Evolutionary conservation across 371 early-diverging fungal species (phyloP), one percentile per base, ranked within the genome.

Genomic region (Saksenaea vasiformis): DNA sequence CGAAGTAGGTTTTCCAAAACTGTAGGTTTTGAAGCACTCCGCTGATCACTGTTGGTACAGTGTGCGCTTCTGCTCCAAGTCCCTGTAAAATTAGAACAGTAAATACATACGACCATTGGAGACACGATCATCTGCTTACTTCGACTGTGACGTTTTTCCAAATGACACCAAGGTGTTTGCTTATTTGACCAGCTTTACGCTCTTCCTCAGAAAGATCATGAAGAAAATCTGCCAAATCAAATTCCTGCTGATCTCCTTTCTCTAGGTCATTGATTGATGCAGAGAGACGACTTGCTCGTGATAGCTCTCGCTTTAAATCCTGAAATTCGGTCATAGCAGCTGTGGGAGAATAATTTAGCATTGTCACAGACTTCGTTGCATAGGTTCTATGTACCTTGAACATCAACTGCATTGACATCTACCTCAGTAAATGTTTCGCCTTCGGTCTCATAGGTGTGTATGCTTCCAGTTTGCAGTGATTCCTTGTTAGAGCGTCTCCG

Each of bases 61-160:
- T 70, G 31, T 61, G 58, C 13, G 70, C 63, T 51, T 65, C 70
- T 11, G 70, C 70, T 34, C 62, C 70, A 34, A 54, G 53, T 13
- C 68, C 68, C 64, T 64, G 28, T 41, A 44, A 34, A 24, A 43
- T 39, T 17, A 39, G 10, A 66, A 36, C 2, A 38, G 53, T 14
- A 58, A 62, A 41, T 55, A 17, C 19, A 34, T 26, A 56, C 27
- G 0, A 54, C 11, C 5, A 37, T 15, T 36, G 54, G 35, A 36
- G 39, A 22, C 19, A 27, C 14, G 27, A n/a, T n/a, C 41, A 35
- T 11, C 37, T 51, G 5, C 38, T 27, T 63, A 65, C 78, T 73
- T 65, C 67, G 41, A 78, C 78, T 15, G 64, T 64, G 35, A 78
- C 24, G 51, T 78, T 61, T 58, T 62, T 65, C 75, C 74, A 78